Evolutionary conservation across 306 rosid genomes (phyloP), one percentile per base, ranked within the genome.

Genomic region (Trifolium pratense): DNA sequence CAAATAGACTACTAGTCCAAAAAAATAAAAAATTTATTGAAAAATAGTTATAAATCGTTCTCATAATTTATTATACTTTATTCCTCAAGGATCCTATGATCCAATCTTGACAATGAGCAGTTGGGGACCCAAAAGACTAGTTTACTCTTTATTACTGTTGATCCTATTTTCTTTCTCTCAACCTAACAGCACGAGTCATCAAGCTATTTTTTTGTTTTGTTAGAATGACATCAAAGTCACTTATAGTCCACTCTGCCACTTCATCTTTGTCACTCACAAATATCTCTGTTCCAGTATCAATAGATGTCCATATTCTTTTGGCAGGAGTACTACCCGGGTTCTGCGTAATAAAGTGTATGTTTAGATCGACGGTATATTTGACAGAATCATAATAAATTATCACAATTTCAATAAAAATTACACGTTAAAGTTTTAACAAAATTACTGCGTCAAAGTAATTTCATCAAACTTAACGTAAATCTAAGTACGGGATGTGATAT

Each of bases 201-300:
- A 78, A 43, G 37, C 55, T 45, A 29, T 37, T n/a, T 18, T 4
- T 62, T 73, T 70, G 69, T n/a, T 65, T 64, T 2, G 82, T 84
- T 76, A 75, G 70, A 56, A 88, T 73, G 48, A 89, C 90, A 26
- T 91, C 90, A 60, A 87, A 87, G 65, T 83, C 85, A 48, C 86
- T 85, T 15, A 91, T 62, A 64, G 70, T 89, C 97, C 97, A 91
- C 71, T 91, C 96, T 71, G 93, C 97, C 4, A 81, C 86, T 85
- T 87, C 92, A 63, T 86, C 90, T 76, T 76, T 79, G 77, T 80
- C 73, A 46, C 92, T 89, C 7, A 86, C 84, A 73, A 80, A 92
- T 71, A 92, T 86, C 83, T 92, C 96, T 15, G 93, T 85, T 6
- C 97, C 96, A 3, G 79, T 74, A 78, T 92, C 97, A 36, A 88